phyloP scores from a whole-genome alignment of 805 yeast species.

The Priceomyces carsonii region DNA sequence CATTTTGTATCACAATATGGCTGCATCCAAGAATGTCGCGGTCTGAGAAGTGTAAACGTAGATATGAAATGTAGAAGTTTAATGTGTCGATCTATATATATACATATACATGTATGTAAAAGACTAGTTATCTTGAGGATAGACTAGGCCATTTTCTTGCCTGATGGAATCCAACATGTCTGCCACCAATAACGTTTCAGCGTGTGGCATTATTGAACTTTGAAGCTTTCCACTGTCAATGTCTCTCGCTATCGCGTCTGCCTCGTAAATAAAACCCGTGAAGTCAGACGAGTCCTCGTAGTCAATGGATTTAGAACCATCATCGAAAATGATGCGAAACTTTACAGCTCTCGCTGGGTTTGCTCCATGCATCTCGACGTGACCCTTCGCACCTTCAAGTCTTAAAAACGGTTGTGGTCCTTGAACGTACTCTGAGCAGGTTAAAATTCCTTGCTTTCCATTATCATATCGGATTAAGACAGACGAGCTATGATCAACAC shows the following conservation, averaged over 20 bases:
- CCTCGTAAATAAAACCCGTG: slow-evolving; percentile 57
- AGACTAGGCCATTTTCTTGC: slow-evolving; percentile 42
- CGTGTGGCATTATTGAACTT: slow-evolving; percentile 39
- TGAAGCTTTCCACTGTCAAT: slow-evolving; percentile 39
- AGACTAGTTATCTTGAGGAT: slow-evolving; percentile 35
- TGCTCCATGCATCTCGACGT: slow-evolving; percentile 27
- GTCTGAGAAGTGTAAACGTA: no score
- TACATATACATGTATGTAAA: background rate
- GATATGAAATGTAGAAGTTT: no score
- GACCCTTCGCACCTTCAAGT: slow-evolving; percentile 35
- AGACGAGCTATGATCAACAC: slow-evolving; percentile 44
- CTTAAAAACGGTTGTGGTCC: slow-evolving; percentile 31
- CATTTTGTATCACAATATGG: no score
- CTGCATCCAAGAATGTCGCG: no score
- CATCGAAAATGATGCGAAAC: slow-evolving; percentile 33
- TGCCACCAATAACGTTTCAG: slow-evolving; percentile 50
- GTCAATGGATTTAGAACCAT: slow-evolving; percentile 22
- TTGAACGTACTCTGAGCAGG: slow-evolving; percentile 26
- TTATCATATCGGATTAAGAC: slow-evolving; percentile 37
- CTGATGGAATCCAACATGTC: slow-evolving; percentile 50
- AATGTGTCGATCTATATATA: no score
- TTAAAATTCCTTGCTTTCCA: slow-evolving; percentile 43
- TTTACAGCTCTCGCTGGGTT: slow-evolving; percentile 35
- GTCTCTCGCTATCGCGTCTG: slow-evolving; percentile 52
- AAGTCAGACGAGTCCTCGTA: slow-evolving; percentile 37